phyloP scores from a whole-genome alignment of 2,329 filamentous ascomycete species.

The Trichothecium sympodiale region DNA sequence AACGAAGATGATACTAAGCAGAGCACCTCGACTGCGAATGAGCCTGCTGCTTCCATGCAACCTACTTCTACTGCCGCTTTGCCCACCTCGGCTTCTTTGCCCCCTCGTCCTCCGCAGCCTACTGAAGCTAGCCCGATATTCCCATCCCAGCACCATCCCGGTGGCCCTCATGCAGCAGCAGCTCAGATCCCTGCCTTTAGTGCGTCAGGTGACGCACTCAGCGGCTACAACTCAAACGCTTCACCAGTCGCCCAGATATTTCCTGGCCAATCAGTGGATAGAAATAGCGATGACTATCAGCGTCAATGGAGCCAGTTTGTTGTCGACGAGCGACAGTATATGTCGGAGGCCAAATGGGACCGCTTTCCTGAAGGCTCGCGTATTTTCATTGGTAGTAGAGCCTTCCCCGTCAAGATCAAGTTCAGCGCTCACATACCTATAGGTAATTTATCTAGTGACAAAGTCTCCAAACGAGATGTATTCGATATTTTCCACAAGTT shows the following conservation, averaged over 20 bases:
- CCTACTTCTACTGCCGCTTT: constrained; percentile 20
- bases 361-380: constrained; percentile 67
- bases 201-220: neutral
- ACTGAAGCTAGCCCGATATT: constrained; percentile 25
- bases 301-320: constrained; percentile 63
- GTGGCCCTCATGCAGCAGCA: constrained; percentile 9
- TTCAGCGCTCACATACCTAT: constrained; percentile 13
- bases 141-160: constrained; percentile 24
- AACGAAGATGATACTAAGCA: constrained; percentile 9
- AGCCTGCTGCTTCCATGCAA: constrained; percentile 13
- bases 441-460: constrained; percentile 88
- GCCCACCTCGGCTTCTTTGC: constrained; percentile 31
- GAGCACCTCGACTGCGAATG: constrained; percentile 13
- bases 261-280: constrained; percentile 20
- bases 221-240: neutral
- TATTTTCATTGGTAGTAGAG: constrained; percentile 63
- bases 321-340: constrained; percentile 61
- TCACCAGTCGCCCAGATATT: constrained; percentile 10
- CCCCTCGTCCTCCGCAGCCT: constrained; percentile 32
- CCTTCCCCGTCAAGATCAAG: constrained; percentile 15
- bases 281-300: constrained; percentile 35
- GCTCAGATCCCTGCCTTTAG: neutral
- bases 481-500: constrained; percentile 83
- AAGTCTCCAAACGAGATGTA: constrained; percentile 86
- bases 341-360: constrained; percentile 71